Conservation (phyloP, 176 grass and related monocot species). For the Phoenix roebelenii region DNA sequence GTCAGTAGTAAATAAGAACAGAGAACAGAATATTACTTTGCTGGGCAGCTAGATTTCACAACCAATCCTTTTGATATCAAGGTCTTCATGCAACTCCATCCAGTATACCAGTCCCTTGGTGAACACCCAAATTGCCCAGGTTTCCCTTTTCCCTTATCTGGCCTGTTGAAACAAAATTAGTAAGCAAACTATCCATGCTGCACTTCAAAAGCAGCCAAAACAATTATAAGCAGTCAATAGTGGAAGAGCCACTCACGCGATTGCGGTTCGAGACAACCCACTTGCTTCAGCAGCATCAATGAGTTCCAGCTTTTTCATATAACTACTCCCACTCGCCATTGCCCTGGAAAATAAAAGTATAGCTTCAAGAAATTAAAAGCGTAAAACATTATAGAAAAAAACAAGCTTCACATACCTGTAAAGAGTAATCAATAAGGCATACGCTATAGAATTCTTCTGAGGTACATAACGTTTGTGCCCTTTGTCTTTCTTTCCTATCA, state of each 20-base stretch:
- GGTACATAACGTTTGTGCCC: conserved; percentile 50
- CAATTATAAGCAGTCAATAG: too few species aligned
- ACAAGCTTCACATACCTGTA: conserved; percentile 27
- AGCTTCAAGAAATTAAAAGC: too few species aligned
- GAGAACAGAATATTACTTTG: conserved; percentile 42
- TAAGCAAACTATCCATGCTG: neutral
- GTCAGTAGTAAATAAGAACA: neutral
- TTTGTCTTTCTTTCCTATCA: conserved; percentile 51
- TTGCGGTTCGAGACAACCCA: conserved; percentile 52
- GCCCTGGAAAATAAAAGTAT: conserved; percentile 23
- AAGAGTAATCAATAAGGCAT: conserved; percentile 75
- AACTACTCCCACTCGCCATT: conserved; percentile 35
- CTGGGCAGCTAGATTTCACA: conserved; percentile 48
- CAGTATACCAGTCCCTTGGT: conserved; percentile 59
- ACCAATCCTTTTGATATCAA: conserved; percentile 44
- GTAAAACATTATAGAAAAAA: too few species aligned
- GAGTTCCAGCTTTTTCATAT: conserved; percentile 81
- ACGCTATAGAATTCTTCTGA: conserved; percentile 55
- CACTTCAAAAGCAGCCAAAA: too few species aligned
- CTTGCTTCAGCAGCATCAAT: conserved; percentile 84
- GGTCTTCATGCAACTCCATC: conserved; percentile 93
- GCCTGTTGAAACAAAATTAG: conserved; percentile 31
- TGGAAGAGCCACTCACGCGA: conserved; percentile 40
- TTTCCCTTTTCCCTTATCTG: conserved; percentile 60
- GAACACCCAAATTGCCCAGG: conserved; percentile 39